A percentile compares a stretch with the other conserved stretches of the same genome.
Evolutionary conservation across 2,329 filamentous ascomycete species (phyloP).

Genomic region (Botryosphaeria agaves): DNA sequence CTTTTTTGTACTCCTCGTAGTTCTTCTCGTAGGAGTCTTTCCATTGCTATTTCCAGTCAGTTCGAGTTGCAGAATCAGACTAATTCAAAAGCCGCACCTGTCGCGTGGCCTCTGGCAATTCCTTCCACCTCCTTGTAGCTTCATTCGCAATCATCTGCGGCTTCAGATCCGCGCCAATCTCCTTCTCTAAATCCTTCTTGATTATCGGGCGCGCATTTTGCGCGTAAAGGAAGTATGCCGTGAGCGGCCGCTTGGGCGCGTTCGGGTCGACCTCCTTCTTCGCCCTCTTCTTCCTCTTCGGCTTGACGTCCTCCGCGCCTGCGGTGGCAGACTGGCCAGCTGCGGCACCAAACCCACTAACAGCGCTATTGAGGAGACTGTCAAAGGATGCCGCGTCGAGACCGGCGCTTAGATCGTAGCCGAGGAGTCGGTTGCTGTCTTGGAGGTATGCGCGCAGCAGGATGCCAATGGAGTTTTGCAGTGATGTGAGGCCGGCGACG

Average conservation of each 20-base stretch:
- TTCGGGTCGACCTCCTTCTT: conserved; percentile 60
- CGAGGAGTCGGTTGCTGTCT: conserved; percentile 71
- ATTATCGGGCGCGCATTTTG: conserved; percentile 74
- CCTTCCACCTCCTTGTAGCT: conserved; percentile 70
- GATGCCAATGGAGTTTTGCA: conserved; percentile 62
- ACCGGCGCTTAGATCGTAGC: conserved; percentile 18
- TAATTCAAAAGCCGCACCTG: too few relatives aligned
- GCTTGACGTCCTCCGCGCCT: conserved; percentile 30
- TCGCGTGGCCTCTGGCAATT: too few relatives aligned
- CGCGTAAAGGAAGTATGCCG: conserved; percentile 91
- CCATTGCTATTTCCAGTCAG: conserved; percentile 25
- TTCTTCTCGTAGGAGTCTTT: conserved; percentile 40
- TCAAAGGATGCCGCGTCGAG: conserved; percentile 8
- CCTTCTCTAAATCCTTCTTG: conserved; percentile 46
- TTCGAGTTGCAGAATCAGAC: too few relatives aligned
- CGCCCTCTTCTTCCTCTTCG: conserved; percentile 76
- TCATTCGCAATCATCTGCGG: conserved; percentile 81
- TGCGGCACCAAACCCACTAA: conserved; percentile 5
- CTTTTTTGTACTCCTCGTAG: conserved; percentile 37
- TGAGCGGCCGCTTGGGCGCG: conserved; percentile 83
- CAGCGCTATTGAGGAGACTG: conserved; percentile 9
- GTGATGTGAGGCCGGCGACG: conserved; percentile 57
- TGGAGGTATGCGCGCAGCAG: conserved; percentile 74
- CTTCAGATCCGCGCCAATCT: conserved; percentile 52
- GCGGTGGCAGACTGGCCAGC: too few relatives aligned